Conservation (phyloP, 1,139 yeast species). For the Hansenula lynferdii region DNA sequence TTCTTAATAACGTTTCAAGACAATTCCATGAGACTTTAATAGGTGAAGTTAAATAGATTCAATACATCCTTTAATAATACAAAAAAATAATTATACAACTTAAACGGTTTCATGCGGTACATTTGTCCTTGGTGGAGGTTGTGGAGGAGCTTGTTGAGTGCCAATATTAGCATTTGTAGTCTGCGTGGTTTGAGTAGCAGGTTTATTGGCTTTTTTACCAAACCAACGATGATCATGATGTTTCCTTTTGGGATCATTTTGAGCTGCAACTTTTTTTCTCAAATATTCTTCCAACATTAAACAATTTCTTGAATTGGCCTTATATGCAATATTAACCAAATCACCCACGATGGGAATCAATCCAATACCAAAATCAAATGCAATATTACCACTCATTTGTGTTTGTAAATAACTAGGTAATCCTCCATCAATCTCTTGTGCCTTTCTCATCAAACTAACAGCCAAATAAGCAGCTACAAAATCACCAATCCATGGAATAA, state of each 20-base stretch:
- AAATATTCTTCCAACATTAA: conserved; percentile 54
- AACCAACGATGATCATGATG: conserved; percentile 1
- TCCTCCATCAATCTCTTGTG: conserved; percentile 59
- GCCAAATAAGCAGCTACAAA: conserved; percentile 47
- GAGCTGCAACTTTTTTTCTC: conserved; percentile 28
- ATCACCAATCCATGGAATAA: conserved; percentile 67
- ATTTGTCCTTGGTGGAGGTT: not conserved
- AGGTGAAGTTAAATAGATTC: not conserved
- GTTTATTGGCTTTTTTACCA: not conserved
- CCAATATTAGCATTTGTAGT: no score
- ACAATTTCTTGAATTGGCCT: conserved; percentile 71
- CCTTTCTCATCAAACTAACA: conserved; percentile 40
- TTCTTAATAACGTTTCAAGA: not conserved
- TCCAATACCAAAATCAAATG: conserved; percentile 65
- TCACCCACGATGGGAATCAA: conserved; percentile 75
- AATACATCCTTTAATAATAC: not conserved
- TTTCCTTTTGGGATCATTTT: not conserved
- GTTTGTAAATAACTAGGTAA: conserved; percentile 46
- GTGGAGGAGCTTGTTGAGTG: no score
- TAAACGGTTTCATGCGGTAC: not conserved
- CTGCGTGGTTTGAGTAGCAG: no score
- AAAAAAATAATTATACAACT: not conserved
- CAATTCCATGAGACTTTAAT: not conserved
- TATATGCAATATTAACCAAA: conserved; percentile 60
- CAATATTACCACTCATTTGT: conserved; percentile 59